Evolutionary conservation across 805 yeast genomes (phyloP), one percentile per base, ranked within the genome.

Genomic region (Ogataea neopini): DNA sequence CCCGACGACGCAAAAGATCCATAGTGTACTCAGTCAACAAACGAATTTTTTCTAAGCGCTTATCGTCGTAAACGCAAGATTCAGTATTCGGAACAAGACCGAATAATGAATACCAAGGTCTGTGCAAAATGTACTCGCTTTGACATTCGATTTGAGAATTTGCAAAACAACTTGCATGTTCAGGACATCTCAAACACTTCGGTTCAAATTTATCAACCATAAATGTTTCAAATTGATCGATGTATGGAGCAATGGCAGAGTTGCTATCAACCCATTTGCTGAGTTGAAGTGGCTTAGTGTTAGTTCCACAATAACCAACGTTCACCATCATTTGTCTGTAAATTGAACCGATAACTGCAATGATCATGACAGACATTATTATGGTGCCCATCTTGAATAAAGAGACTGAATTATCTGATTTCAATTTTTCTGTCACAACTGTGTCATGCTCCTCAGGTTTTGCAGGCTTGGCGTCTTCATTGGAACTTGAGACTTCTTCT

Each of bases 221-320:
- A 47, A 70, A 66, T 0, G 64, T 57, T 34, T 85, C 87, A 8
- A 74, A 30, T 8, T 56, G 41, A 3, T 63, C 54, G 22, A 79
- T 49, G 39, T 63, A 58, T 0, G 65, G 58, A n/a, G 51, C 38
- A 1, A 53, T 5, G 1, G 28, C 34, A 1, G 43, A 19, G 7
- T 48, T 44, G 13, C 53, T 40, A 1, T 71, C 69, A 1, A 60
- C 3, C n/a, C 41, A 50, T 3, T 46, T 15, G 14, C 45, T 47
- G 2, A 59, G 20, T 23, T 45, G 40, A 8, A 52, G 41, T 3
- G 49, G 44, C 6, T 71, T 46, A 10, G 76, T 65, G 54, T 81
- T 84, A 22, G 72, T 67, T 0, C 90, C 90, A 70, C 96, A 89
- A 63, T 80, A 89, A 0, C 96, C 96, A 35, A 80, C 73, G 28